Evolutionary conservation across 352 stramenopile species (phyloP).

Genomic region (Pythium folliculosum): DNA sequence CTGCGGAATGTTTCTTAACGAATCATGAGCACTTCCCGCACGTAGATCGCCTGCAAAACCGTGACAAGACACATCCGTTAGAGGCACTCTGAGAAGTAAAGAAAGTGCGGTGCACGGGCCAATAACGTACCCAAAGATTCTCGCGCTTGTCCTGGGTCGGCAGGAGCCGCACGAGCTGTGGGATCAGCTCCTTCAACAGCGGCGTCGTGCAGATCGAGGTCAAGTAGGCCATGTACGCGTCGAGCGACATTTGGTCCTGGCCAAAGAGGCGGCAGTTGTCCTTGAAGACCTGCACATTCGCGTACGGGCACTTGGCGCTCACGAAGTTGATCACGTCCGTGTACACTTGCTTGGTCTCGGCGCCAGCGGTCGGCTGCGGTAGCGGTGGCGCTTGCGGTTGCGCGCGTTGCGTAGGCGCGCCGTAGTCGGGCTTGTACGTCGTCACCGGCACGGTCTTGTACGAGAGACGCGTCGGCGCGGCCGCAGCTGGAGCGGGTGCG

Average conservation of each 20-base stretch:
- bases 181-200: constrained; percentile 78
- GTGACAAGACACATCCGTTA: not conserved
- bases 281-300: constrained; percentile 84
- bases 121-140: constrained; percentile 67
- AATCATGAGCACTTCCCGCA: constrained; percentile 54
- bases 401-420: constrained; percentile 11
- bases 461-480: constrained; percentile 12
- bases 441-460: constrained; percentile 37
- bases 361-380: constrained; percentile 49
- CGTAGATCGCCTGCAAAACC: constrained; percentile 41
- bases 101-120: not conserved
- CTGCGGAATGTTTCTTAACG: constrained; percentile 2
- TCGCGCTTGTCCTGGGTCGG: constrained; percentile 86
- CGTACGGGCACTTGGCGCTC: constrained; percentile 73
- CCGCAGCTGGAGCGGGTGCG: constrained; percentile 5
- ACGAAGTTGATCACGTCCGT: constrained; percentile 81
- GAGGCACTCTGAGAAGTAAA: not conserved
- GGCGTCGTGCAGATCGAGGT: constrained; percentile 76
- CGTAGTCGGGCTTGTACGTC: constrained; percentile 26
- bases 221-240: constrained; percentile 81
- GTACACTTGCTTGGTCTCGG: constrained; percentile 85
- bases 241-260: constrained; percentile 83
- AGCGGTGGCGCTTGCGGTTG: constrained; percentile 47
- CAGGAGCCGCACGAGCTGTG: constrained; percentile 77
- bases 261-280: constrained; percentile 89